phyloP scores from a whole-genome alignment of 805 yeast species.

The Candida suzukii region DNA sequence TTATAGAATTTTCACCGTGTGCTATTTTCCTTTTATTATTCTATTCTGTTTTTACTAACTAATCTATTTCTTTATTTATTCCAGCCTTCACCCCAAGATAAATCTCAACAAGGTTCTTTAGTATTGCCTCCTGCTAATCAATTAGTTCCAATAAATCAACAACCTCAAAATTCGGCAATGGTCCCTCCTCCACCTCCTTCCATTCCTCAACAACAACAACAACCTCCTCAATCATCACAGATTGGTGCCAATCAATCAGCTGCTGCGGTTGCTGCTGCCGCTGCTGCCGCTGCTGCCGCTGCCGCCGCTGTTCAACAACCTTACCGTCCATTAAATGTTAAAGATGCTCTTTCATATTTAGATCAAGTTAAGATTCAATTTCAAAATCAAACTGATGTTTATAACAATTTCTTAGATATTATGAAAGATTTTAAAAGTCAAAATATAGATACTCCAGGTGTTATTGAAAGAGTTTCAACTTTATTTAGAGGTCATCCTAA shows the following conservation, averaged over 20 bases:
- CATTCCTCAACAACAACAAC: constrained; percentile 12
- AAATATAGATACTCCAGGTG: constrained; percentile 96
- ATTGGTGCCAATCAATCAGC: constrained; percentile 18
- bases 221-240: constrained; percentile 7
- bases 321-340: constrained; percentile 84
- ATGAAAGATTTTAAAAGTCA: constrained; percentile 99
- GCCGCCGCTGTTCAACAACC: constrained; percentile 21
- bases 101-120: not conserved
- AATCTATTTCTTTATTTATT: constrained; percentile 10
- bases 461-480: constrained; percentile 88
- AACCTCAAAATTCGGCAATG: not conserved
- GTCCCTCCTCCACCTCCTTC: not conserved
- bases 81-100: constrained; percentile 16
- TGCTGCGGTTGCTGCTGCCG: constrained; percentile 23
- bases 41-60: not conserved
- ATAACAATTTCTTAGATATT: constrained; percentile 91
- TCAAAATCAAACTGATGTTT: constrained; percentile 87
- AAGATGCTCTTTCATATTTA: constrained; percentile 90
- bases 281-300: constrained; percentile 20
- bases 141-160: constrained; percentile 7
- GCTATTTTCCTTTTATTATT: not conserved
- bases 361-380: constrained; percentile 95
- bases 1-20: too few relatives aligned
- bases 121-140: constrained; percentile 23
- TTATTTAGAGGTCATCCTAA: constrained; percentile 90